Percentiles rank a stretch among this genome's conserved stretches.
These are phyloP conservation scores for Penicillium ucsense DNA, from an alignment of 495 filamentous ascomycete genomes.

Conservation along the genomic window DNA sequence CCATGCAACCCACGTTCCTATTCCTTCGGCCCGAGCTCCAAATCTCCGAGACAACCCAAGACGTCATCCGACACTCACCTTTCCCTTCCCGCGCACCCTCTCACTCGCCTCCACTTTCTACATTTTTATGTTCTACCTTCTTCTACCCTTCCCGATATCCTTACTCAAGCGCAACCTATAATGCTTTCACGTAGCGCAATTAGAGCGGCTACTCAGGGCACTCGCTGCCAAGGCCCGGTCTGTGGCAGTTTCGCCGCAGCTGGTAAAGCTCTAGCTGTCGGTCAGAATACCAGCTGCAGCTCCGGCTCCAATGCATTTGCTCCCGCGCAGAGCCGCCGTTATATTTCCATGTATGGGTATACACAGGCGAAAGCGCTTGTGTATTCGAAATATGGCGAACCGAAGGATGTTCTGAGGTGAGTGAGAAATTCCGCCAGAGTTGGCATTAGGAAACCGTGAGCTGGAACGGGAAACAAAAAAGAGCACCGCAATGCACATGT, in stretches of 20 bases:
- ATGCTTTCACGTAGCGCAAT: constrained; percentile 28
- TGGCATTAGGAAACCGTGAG: not conserved
- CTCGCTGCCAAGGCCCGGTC: constrained; percentile 7
- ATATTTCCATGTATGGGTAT: constrained; percentile 81
- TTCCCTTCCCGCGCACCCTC: not conserved
- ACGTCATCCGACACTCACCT: constrained; percentile 14
- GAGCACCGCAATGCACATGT: not conserved
- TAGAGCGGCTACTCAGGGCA: constrained; percentile 13
- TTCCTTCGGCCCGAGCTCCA: constrained; percentile 17
- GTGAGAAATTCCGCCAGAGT: not conserved
- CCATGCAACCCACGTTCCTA: not conserved
- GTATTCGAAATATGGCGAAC: constrained; percentile 78
- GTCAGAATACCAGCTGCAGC: constrained; percentile 7
- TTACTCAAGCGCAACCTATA: not conserved
- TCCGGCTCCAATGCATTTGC: not conserved
- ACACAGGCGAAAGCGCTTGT: constrained; percentile 90
- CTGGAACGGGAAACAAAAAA: not conserved
- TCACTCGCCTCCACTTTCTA: not conserved
- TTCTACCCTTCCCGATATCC: not conserved
- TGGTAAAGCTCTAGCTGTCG: constrained; percentile 17
- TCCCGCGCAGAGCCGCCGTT: constrained; percentile 15
- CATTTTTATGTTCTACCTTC: not conserved
- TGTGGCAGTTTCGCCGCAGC: constrained; percentile 7
- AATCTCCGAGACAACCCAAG: constrained; percentile 7
- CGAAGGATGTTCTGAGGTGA: constrained; percentile 67